Percentiles rank a stretch among this genome's conserved stretches.
phyloP scores from a whole-genome alignment of 306 rosid species.

The Cucurbita argyrosperma region DNA sequence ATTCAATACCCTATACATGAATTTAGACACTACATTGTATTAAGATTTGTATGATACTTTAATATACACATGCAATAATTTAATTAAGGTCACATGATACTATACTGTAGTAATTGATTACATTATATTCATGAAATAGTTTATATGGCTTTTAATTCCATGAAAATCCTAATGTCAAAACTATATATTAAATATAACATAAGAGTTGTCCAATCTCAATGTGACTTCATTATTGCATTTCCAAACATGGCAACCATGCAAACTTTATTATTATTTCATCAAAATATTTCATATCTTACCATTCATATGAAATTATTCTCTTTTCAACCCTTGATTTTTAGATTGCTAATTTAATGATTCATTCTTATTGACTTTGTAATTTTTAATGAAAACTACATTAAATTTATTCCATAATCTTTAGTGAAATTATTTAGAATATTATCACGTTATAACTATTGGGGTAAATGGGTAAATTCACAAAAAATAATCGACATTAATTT shows the following conservation, averaged over 20 bases:
- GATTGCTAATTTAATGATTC: neutral
- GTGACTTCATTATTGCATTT: neutral
- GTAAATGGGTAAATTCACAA: no score
- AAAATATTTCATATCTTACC: neutral
- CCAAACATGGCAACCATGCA: neutral
- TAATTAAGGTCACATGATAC: neutral
- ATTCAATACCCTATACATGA: neutral
- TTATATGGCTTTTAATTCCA: neutral
- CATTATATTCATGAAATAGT: neutral
- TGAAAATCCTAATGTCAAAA: neutral
- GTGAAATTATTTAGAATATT: neutral
- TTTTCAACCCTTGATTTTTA: neutral
- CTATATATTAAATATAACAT: neutral
- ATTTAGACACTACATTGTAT: neutral
- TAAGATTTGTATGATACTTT: no score
- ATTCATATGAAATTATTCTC: constrained; percentile 3
- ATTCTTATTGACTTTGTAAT: neutral
- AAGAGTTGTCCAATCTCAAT: neutral
- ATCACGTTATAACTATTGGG: neutral
- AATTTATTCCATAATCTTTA: neutral
- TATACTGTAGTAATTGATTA: neutral
- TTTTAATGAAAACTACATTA: neutral
- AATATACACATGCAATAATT: neutral
- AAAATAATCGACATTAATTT: no score
- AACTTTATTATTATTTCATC: neutral